Base-by-base conservation (phyloP, 139 green algal genomes). In the Spirogloea muscicola region DNA sequence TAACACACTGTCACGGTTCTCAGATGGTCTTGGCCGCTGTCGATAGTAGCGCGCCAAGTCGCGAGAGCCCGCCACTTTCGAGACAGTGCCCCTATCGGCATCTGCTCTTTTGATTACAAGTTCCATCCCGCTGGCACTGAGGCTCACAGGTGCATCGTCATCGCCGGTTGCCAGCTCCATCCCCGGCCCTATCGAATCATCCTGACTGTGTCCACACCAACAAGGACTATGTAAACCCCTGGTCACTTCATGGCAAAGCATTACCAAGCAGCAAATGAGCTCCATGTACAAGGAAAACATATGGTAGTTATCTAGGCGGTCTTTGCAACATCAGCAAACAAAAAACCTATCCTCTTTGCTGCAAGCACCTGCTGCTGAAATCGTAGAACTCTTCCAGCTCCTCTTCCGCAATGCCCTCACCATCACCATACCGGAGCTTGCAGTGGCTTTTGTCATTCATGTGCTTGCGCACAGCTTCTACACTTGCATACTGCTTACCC, bases 41-140 rank as follows among this genome's bases (percentile, higher is more conserved):
- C 42, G 39, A 25, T 82, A 82, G 48, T 84, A 84, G 33, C 74
- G 62, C 55, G 74, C 74, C 21, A 84, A 72, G 4, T 82, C 73
- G 9, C 74, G 27, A 9, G 41, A 49, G 21, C 74, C 74, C 21
- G 84, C 25, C 16, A 85, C 36, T 41, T 74, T 61, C 16, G 34
- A n/a, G 7, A 33, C 62, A 18, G 27, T 38, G 31, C 46, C 58
- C 31, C 65, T 46, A 43, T 31, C 31, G 1, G 29, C 43, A 31
- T 9, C 68, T 25, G 38, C 65, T 6, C n/a, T 29, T 10, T 70
- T 72, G 39, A 79, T 76, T 16, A 73, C 39, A 13, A 79, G 49
- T 38, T 79, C 71, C 31, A 78, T 80, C 16, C 71, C 71, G 3
- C 63, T n/a, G 38, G 18, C 39, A 76, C 27, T 34, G 69, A 34